phyloP scores from a whole-genome alignment of 768 basidiomycete genomes.

The Rhodotorula graminis region DNA sequence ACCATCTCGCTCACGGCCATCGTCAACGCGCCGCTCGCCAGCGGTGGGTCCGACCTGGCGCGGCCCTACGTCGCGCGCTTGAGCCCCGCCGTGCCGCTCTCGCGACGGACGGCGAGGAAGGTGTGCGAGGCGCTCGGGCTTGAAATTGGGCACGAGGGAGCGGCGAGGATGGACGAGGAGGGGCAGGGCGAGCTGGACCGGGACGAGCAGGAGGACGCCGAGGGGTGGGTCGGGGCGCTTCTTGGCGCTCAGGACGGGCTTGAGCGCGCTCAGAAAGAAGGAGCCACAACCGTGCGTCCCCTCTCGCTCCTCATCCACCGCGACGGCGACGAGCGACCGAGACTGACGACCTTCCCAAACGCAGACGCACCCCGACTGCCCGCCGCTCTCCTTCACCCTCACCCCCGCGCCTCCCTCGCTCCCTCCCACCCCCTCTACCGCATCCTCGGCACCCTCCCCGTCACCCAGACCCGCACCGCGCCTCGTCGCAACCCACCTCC shows the following conservation, averaged over 20 bases:
- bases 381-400: background rate
- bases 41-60: background rate
- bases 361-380: background rate
- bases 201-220: background rate
- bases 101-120: background rate
- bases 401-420: background rate
- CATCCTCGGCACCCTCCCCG: background rate
- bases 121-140: background rate
- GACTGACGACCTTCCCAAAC: no score
- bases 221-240: background rate
- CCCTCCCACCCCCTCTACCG: background rate
- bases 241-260: no score
- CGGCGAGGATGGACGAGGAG: background rate
- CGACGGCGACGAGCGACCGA: no score
- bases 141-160: background rate
- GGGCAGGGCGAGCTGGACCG: background rate
- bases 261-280: background rate
- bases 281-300: background rate
- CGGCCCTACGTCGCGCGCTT: background rate
- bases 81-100: background rate
- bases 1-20: background rate
- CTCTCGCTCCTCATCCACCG: no score
- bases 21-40: no score
- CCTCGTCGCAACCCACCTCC: conserved; percentile 9
- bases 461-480: background rate